Conservation (phyloP, 139 green algal genomes). For the Chlamydomonas incerta region DNA sequence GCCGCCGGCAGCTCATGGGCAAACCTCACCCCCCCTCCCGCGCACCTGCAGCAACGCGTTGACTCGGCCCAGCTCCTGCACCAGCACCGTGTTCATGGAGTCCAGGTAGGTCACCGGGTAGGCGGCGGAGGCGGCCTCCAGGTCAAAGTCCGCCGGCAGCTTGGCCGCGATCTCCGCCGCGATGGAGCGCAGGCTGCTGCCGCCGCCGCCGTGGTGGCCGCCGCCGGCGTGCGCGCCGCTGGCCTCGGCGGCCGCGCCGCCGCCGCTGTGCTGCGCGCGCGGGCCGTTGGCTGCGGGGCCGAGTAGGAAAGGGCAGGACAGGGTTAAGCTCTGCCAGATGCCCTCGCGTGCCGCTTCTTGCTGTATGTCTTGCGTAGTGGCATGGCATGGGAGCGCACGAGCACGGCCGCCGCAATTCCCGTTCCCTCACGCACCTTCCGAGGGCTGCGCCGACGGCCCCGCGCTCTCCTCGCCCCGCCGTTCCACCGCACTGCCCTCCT, state of each 20-base stretch:
- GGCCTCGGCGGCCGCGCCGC: too few relatives aligned
- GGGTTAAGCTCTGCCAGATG: too few relatives aligned
- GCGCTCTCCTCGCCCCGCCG: background rate
- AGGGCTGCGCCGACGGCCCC: background rate
- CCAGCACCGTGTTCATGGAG: slow-evolving; percentile 85
- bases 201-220: background rate
- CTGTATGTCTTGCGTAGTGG: too few relatives aligned
- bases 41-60: slow-evolving; percentile 71
- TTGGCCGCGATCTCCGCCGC: slow-evolving; percentile 63
- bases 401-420: too few relatives aligned
- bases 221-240: background rate
- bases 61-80: slow-evolving; percentile 79
- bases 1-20: too few relatives aligned
- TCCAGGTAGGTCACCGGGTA: slow-evolving; percentile 75
- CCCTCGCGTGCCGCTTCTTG: too few relatives aligned
- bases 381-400: too few relatives aligned
- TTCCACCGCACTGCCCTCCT: too few relatives aligned
- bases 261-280: too few relatives aligned
- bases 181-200: slow-evolving; percentile 52
- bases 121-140: slow-evolving; percentile 60
- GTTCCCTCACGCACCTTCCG: background rate
- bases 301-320: too few relatives aligned
- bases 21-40: too few relatives aligned
- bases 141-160: slow-evolving; percentile 75
- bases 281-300: too few relatives aligned